Evolutionary conservation across 2,329 filamentous ascomycete species (phyloP).

Genomic region (Elsinoe australis): DNA sequence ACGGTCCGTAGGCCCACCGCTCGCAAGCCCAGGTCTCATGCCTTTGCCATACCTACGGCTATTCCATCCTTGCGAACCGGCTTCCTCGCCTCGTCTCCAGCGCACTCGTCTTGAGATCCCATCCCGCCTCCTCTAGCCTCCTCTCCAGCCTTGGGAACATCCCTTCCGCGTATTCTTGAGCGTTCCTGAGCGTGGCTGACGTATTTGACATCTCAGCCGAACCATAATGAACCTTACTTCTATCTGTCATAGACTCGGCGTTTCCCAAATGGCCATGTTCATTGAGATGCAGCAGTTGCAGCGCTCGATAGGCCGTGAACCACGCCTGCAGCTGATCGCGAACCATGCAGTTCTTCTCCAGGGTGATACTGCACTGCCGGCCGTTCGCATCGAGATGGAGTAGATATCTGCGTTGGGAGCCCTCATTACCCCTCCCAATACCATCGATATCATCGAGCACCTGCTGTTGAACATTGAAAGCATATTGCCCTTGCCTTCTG

Average conservation of each 20-base stretch:
- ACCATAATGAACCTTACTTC: background rate
- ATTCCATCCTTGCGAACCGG: conserved; percentile 17
- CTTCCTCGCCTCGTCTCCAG: conserved; percentile 57
- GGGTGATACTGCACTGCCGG: conserved; percentile 46
- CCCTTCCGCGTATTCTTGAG: conserved; percentile 32
- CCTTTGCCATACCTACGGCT: background rate
- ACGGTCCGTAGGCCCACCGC: too few species aligned
- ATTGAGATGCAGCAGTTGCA: conserved; percentile 44
- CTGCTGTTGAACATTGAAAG: conserved; percentile 32
- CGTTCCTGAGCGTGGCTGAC: conserved; percentile 38
- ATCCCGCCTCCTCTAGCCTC: conserved; percentile 46
- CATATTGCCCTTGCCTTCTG: background rate
- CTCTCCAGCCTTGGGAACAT: conserved; percentile 42
- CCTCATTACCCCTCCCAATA: conserved; percentile 49
- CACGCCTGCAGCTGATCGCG: conserved; percentile 52
- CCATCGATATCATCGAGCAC: conserved; percentile 45
- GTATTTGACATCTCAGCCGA: conserved; percentile 7
- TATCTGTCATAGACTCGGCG: conserved; percentile 17
- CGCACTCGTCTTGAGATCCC: conserved; percentile 57
- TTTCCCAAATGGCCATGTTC: conserved; percentile 19
- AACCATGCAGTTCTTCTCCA: conserved; percentile 52
- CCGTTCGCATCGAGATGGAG: conserved; percentile 5
- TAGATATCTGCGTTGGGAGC: conserved; percentile 27
- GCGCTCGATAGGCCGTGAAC: conserved; percentile 44
- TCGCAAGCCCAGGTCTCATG: background rate